Percentiles rank a stretch among this genome's conserved stretches.
phyloP scores from a whole-genome alignment of 495 filamentous ascomycete genomes.

The Lophiostoma macrostomum region DNA sequence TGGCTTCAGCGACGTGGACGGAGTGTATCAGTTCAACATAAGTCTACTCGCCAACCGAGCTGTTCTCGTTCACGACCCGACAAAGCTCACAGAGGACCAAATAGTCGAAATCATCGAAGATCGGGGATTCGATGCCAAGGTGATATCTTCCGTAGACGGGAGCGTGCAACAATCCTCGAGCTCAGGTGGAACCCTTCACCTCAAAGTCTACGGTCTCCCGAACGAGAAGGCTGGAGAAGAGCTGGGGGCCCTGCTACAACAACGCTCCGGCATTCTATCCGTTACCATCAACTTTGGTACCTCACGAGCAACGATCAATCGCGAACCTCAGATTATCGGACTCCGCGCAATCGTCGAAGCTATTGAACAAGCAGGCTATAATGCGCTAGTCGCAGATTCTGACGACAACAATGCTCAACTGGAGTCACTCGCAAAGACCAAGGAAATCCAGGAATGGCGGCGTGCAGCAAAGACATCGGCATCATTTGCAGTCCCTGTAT shows the following conservation, averaged over 20 bases:
- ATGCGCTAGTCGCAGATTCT: slow-evolving; percentile 82
- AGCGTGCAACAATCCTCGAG: slow-evolving; percentile 44
- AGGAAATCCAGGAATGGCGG: slow-evolving; percentile 91
- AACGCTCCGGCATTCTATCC: slow-evolving; percentile 66
- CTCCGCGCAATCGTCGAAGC: slow-evolving; percentile 78
- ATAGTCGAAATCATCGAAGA: slow-evolving; percentile 84
- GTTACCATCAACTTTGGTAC: slow-evolving; percentile 68
- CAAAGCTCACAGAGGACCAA: slow-evolving; percentile 61
- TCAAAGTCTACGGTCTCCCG: slow-evolving; percentile 80
- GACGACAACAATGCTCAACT: slow-evolving; percentile 97
- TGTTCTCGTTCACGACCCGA: slow-evolving; percentile 78
- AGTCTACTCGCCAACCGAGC: slow-evolving; percentile 90
- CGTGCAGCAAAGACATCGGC: slow-evolving; percentile 70
- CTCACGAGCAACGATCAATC: slow-evolving; percentile 65
- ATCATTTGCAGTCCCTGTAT: slow-evolving; percentile 84
- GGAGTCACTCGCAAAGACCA: slow-evolving; percentile 92
- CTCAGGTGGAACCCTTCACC: slow-evolving; percentile 55
- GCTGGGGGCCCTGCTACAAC: slow-evolving; percentile 65
- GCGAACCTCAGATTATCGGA: slow-evolving; percentile 67
- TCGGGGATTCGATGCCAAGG: slow-evolving; percentile 82
- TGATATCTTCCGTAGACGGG: slow-evolving; percentile 60
- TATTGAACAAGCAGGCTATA: slow-evolving; percentile 76
- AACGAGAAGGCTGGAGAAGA: slow-evolving; percentile 65
- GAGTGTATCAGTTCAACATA: slow-evolving; percentile 84
- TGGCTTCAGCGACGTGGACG: slow-evolving; percentile 73